phyloP scores from a whole-genome alignment of 345 rosid genomes.

The Salix arbutifolia region DNA sequence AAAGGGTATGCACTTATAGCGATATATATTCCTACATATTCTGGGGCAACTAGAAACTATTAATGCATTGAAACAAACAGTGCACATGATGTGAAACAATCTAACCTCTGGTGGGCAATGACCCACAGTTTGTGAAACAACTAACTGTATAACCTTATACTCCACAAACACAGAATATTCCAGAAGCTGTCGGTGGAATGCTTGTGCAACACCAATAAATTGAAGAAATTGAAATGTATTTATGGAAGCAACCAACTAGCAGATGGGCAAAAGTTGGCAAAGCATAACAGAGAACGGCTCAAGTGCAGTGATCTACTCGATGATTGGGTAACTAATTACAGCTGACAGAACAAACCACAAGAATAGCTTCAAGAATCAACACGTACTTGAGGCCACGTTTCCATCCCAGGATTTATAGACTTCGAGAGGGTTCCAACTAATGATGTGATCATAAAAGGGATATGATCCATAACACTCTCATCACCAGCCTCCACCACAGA shows the following conservation, averaged over 20 bases:
- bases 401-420: conserved; percentile 42
- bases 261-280: not conserved
- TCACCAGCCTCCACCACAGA: conserved; percentile 61
- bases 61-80: no score
- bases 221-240: not conserved
- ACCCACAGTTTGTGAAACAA: not conserved
- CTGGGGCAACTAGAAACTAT: no score
- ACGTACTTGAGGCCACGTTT: conserved; percentile 73
- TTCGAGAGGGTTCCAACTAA: conserved; percentile 47
- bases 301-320: not conserved
- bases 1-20: no score
- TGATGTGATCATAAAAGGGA: conserved; percentile 61
- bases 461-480: conserved; percentile 52
- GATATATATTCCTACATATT: no score
- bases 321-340: not conserved
- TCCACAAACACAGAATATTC: not conserved
- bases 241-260: not conserved
- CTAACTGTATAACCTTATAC: not conserved
- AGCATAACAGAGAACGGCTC: not conserved
- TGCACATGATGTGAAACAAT: not conserved
- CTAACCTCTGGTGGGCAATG: not conserved
- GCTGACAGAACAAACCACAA: not conserved
- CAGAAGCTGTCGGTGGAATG: not conserved
- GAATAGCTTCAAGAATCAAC: conserved; percentile 11
- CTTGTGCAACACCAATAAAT: not conserved